These are phyloP conservation scores for Xylariaceae sp. DNA, from an alignment of 2,329 filamentous ascomycete species.

Conservation along the genomic window DNA sequence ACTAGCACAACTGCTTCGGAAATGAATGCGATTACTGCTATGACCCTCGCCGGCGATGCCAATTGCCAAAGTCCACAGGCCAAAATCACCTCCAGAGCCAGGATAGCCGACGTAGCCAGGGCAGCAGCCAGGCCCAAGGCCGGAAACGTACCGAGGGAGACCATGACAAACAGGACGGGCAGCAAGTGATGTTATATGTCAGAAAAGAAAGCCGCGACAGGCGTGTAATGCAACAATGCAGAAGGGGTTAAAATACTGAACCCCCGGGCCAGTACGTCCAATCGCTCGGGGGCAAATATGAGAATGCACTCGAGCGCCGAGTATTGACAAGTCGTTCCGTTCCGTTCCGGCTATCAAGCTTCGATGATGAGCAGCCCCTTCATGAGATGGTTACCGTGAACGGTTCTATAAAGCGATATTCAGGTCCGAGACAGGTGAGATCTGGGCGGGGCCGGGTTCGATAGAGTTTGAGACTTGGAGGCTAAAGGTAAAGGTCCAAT, in stretches of 20 bases:
- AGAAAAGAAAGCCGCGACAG: neutral
- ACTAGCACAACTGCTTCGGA: slow-evolving; percentile 36
- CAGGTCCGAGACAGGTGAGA: neutral
- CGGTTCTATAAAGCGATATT: neutral
- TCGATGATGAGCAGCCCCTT: neutral
- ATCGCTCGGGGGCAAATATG: neutral
- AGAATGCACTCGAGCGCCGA: neutral
- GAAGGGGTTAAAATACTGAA: neutral
- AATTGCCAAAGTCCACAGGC: slow-evolving; percentile 32
- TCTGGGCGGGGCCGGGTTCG: slow-evolving; percentile 1
- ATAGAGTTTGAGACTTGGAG: slow-evolving; percentile 11
- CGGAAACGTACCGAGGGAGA: slow-evolving; percentile 32
- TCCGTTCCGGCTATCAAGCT: neutral
- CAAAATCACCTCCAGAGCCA: slow-evolving; percentile 38
- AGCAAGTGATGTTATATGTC: neutral
- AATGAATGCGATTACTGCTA: slow-evolving; percentile 36
- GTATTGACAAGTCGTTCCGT: neutral
- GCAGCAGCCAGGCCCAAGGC: slow-evolving; percentile 34
- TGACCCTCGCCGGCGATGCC: slow-evolving; percentile 30
- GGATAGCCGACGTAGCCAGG: slow-evolving; percentile 35
- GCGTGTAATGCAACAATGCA: neutral
- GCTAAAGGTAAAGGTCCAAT: slow-evolving; percentile 3
- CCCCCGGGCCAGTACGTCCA: neutral
- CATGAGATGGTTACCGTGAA: neutral
- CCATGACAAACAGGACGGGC: slow-evolving; percentile 28